Evolutionary conservation across 179 eudicot genomes (phyloP), one percentile per base, ranked within the genome.

Genomic region (Heliamphora pulchella): DNA sequence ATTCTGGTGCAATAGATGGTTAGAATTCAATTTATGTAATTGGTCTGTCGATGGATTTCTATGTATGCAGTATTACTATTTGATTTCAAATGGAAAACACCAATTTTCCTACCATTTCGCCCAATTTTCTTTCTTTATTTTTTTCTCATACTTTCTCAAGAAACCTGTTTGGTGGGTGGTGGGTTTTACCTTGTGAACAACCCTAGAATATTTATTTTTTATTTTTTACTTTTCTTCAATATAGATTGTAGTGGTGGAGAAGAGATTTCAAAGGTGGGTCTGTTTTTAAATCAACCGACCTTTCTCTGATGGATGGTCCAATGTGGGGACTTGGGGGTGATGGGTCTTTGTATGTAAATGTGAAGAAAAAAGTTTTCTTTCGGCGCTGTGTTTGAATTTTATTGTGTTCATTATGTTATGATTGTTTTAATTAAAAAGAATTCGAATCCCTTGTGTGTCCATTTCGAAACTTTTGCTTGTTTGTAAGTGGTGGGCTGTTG

Each of bases 381-480:
- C 20, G 79, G 11, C 63, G 71, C 71, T 47, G 46, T 62, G 47
- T 77, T 77, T 62, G 71, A 63, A 15, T 63, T 50, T 76, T 76
- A 18, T 47, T 39, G 2, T 75, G 47, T 77, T 77, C 10, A 62
- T 47, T 51, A 5, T n/a, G 17, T 15, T 76, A 44, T n/a, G 15
- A 75, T 75, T 58, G 74, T 71, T 46, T 71, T 55, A 39, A 17
- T 5, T 6, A 8, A 43, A 71, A 39, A 39, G 18, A 71, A n/a
- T 59, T 59, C 20, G n/a, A 18, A 15, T 71, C 5, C 11, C 7
- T 4, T 17, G 5, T 15, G 1, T 58, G 0, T 44, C 8, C 17
- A 22, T 3, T 58, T 15, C 8, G 5, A 17, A 14, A 54, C 63
- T 31, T 74, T 57, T 75, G 31, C 20, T 53, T 17, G 22, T 57